A percentile compares a stretch with the other conserved stretches of the same genome.
These are phyloP conservation scores for Suillus lakei DNA, from an alignment of 768 basidiomycete genomes.

Conservation along the genomic window DNA sequence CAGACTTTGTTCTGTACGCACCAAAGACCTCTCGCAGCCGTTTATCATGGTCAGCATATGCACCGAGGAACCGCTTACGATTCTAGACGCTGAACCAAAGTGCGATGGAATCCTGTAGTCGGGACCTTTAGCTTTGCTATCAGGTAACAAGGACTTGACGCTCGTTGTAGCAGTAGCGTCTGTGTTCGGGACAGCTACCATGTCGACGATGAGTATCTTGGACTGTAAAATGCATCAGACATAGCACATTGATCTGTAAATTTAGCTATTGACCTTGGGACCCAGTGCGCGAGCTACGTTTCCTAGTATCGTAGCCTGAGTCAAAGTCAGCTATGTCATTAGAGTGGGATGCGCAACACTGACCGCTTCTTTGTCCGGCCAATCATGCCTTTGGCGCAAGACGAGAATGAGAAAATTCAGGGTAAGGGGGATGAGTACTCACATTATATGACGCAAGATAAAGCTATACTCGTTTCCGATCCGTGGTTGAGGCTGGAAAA, in stretches of 20 bases:
- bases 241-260: not conserved
- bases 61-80: conserved; percentile 1
- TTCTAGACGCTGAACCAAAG: conserved; percentile 6
- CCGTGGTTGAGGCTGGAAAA: conserved; percentile 42
- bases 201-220: conserved; percentile 8
- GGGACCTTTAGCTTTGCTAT: not conserved
- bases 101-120: conserved; percentile 4
- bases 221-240: conserved; percentile 4
- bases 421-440: not conserved
- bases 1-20: not conserved
- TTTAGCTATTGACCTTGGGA: not conserved
- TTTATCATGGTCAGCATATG: conserved; percentile 8
- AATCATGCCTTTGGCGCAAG: conserved; percentile 16
- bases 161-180: not conserved
- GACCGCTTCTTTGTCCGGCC: conserved; percentile 17
- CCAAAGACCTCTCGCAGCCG: conserved; percentile 7
- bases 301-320: no score
- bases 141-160: not conserved
- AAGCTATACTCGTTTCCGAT: conserved; percentile 4
- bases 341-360: not conserved
- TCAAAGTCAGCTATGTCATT: not conserved
- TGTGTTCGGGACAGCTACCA: conserved; percentile 2
- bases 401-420: not conserved
- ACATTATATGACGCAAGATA: conserved; percentile 12
- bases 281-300: no score